phyloP scores from a whole-genome alignment of 441 rosid species.

The Populus hybrid region DNA sequence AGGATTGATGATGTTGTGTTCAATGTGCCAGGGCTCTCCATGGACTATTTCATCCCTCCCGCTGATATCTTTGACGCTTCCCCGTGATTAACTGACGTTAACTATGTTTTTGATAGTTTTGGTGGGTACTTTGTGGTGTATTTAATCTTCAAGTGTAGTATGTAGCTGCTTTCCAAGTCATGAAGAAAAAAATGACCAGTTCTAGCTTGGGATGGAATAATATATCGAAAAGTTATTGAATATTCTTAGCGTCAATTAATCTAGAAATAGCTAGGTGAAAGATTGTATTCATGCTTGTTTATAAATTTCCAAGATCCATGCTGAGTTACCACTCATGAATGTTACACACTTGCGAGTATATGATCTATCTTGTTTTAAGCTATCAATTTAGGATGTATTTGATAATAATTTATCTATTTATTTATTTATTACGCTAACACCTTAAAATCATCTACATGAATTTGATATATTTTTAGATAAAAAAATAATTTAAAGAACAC shows the following conservation, averaged over 20 bases:
- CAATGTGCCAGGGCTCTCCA: constrained; percentile 77
- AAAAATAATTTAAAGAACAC: too few species aligned
- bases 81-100: constrained; percentile 14
- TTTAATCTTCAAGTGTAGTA: constrained; percentile 16
- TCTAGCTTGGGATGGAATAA: constrained; percentile 17
- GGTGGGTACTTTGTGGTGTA: constrained; percentile 26
- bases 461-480: too few species aligned
- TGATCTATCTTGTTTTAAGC: too few species aligned
- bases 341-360: too few species aligned
- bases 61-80: constrained; percentile 62
- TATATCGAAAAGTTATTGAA: too few species aligned
- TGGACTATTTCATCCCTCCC: constrained; percentile 84
- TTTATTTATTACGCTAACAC: too few species aligned
- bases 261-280: neutral
- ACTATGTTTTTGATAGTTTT: constrained; percentile 9
- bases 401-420: too few species aligned
- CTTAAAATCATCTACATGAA: too few species aligned
- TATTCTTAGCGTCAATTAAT: neutral
- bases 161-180: constrained; percentile 10
- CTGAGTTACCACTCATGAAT: too few species aligned
- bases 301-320: too few species aligned
- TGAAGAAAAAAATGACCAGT: constrained; percentile 4
- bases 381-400: too few species aligned
- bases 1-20: constrained; percentile 87
- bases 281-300: neutral